Evolutionary conservation across 2,329 filamentous ascomycete genomes (phyloP).

Genomic region (Alternaria sp.): DNA sequence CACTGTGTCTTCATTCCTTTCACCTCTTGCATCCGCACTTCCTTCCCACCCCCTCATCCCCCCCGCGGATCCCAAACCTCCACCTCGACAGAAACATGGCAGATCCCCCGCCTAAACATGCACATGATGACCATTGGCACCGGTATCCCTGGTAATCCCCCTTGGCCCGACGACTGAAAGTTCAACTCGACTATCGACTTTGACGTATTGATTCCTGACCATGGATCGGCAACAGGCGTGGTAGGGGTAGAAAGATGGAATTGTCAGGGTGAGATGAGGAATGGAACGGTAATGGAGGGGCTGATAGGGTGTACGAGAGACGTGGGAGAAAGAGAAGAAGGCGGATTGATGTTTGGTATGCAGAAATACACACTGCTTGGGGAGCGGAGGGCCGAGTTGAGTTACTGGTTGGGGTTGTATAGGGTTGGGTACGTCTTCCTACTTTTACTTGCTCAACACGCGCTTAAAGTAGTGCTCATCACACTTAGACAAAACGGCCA

Average conservation of each 20-base stretch:
- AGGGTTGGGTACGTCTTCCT: constrained; percentile 6
- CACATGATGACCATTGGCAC: constrained; percentile 41
- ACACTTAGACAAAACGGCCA: background rate
- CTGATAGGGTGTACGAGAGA: background rate
- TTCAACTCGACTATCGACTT: constrained; percentile 41
- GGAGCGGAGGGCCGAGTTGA: constrained; percentile 16
- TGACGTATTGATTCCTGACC: constrained; percentile 23
- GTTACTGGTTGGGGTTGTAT: constrained; percentile 16
- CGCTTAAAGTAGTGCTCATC: background rate
- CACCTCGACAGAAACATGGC: constrained; percentile 23
- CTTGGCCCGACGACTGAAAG: constrained; percentile 29
- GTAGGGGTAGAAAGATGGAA: background rate
- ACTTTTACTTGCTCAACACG: background rate
- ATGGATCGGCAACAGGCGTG: background rate
- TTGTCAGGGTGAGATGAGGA: constrained; percentile 24
- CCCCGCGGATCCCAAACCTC: background rate
- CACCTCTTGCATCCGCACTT: constrained; percentile 7
- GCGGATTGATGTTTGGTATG: constrained; percentile 15
- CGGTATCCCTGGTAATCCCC: constrained; percentile 30
- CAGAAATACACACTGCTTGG: constrained; percentile 1
- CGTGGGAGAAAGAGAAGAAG: background rate
- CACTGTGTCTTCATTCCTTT: background rate
- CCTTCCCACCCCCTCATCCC: background rate
- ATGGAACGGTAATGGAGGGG: constrained; percentile 23
- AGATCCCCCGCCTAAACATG: constrained; percentile 32